Evolutionary conservation across 805 yeast species (phyloP).

Genomic region (Monosporozyma unispora): DNA sequence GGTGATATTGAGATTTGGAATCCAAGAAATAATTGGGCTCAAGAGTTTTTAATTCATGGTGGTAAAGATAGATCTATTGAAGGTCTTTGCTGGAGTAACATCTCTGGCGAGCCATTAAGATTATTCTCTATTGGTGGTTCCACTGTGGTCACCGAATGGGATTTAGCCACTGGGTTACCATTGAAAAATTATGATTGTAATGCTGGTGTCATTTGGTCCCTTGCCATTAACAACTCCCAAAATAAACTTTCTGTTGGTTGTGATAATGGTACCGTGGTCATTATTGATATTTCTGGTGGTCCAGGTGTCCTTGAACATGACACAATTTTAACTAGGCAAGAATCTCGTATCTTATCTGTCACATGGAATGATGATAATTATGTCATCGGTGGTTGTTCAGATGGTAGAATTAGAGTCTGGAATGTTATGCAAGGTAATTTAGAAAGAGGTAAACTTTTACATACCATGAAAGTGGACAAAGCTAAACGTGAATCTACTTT

Average conservation of each 20-base stretch:
- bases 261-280: conserved; percentile 85
- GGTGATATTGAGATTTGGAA: conserved; percentile 97
- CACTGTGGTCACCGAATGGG: conserved; percentile 87
- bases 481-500: conserved; percentile 77
- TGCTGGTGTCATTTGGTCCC: conserved; percentile 90
- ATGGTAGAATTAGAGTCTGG: conserved; percentile 88
- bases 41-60: conserved; percentile 66
- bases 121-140: conserved; percentile 93
- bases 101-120: conserved; percentile 47
- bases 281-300: conserved; percentile 81
- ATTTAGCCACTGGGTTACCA: conserved; percentile 64
- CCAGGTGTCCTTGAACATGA: conserved; percentile 73
- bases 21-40: conserved; percentile 73
- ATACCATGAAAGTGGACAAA: conserved; percentile 88
- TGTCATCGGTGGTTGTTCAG: conserved; percentile 91
- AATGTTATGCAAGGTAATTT: conserved; percentile 3
- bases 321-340: conserved; percentile 71
- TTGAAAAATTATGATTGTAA: conserved; percentile 74
- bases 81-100: conserved; percentile 71
- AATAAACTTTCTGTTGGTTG: conserved; percentile 79
- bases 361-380: conserved; percentile 62
- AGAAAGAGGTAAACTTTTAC: conserved; percentile 56
- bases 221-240: conserved; percentile 55
- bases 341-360: conserved; percentile 67
- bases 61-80: conserved; percentile 80